phyloP scores from a whole-genome alignment of 1,139 yeast species.

The Suhomyces taliae region DNA sequence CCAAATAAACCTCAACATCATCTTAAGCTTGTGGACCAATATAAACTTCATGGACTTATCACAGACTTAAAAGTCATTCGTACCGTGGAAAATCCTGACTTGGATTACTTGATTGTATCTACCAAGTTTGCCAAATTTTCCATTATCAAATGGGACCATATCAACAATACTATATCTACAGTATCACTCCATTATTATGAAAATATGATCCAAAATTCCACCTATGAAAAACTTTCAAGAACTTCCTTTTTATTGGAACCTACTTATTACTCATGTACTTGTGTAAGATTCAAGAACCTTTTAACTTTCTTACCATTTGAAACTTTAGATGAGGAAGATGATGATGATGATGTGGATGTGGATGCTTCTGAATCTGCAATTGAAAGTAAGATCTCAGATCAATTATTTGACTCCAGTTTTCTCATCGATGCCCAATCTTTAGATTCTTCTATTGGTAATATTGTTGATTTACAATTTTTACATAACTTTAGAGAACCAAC shows the following conservation, averaged over 20 bases:
- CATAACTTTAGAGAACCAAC: slow-evolving; percentile 80
- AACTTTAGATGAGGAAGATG: slow-evolving; percentile 45
- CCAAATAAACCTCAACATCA: slow-evolving; percentile 28
- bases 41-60: slow-evolving; percentile 69
- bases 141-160: slow-evolving; percentile 68
- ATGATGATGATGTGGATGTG: slow-evolving; percentile 35
- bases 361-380: slow-evolving; percentile 17
- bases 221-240: slow-evolving; percentile 45
- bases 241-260: slow-evolving; percentile 69
- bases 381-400: slow-evolving; percentile 7
- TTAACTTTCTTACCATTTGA: slow-evolving; percentile 74
- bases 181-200: slow-evolving; percentile 88
- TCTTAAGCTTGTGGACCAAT: slow-evolving; percentile 62
- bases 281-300: slow-evolving; percentile 68
- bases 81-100: slow-evolving; percentile 47
- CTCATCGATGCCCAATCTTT: slow-evolving; percentile 58
- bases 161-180: slow-evolving; percentile 55
- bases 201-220: slow-evolving; percentile 54
- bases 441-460: slow-evolving; percentile 55
- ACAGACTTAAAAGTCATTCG: slow-evolving; percentile 56
- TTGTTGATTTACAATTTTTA: slow-evolving; percentile 68
- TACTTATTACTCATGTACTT: slow-evolving; percentile 52
- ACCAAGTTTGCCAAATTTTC: slow-evolving; percentile 80
- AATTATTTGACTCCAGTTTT: slow-evolving; percentile 51
- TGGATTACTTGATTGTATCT: slow-evolving; percentile 66